Percentiles rank a stretch among this genome's conserved stretches.
phyloP scores from a whole-genome alignment of 2,329 filamentous ascomycete genomes.

The Calonectria naviculata region DNA sequence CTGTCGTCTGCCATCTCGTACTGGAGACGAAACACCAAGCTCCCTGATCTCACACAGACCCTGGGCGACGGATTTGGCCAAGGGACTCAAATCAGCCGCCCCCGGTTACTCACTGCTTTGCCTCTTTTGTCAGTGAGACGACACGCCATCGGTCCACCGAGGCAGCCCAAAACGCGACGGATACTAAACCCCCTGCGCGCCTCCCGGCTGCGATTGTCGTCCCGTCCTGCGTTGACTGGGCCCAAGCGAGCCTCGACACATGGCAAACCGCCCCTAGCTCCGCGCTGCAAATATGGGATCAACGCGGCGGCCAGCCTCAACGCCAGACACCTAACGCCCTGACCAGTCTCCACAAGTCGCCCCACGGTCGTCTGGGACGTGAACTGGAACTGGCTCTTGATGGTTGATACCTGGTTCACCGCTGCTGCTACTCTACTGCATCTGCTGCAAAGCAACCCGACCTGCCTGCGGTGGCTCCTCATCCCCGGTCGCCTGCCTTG shows the following conservation, averaged over 20 bases:
- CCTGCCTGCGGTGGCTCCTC: conserved; percentile 28
- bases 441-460: conserved; percentile 31
- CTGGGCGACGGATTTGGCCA: conserved; percentile 33
- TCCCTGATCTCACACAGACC: conserved; percentile 34
- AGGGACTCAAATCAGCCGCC: conserved; percentile 21
- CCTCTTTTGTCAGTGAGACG: conserved; percentile 21
- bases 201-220: conserved; percentile 28
- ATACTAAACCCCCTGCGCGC: conserved; percentile 27
- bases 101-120: conserved; percentile 21
- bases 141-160: conserved; percentile 30
- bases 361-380: conserved; percentile 20
- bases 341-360: conserved; percentile 17
- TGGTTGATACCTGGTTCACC: conserved; percentile 29
- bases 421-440: conserved; percentile 29
- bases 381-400: conserved; percentile 23
- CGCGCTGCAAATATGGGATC: conserved; percentile 10
- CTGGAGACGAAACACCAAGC: conserved; percentile 24
- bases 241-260: conserved; percentile 26
- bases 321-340: conserved; percentile 16
- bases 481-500: conserved; percentile 31
- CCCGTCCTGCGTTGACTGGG: conserved; percentile 12
- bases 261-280: conserved; percentile 22
- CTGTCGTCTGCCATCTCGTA: conserved; percentile 8
- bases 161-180: conserved; percentile 21
- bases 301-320: conserved; percentile 1